Percentiles rank a stretch among this genome's conserved stretches.
These are phyloP conservation scores for Wickerhamomyces ciferrii DNA, from an alignment of 805 yeast species.

Conservation along the genomic window DNA sequence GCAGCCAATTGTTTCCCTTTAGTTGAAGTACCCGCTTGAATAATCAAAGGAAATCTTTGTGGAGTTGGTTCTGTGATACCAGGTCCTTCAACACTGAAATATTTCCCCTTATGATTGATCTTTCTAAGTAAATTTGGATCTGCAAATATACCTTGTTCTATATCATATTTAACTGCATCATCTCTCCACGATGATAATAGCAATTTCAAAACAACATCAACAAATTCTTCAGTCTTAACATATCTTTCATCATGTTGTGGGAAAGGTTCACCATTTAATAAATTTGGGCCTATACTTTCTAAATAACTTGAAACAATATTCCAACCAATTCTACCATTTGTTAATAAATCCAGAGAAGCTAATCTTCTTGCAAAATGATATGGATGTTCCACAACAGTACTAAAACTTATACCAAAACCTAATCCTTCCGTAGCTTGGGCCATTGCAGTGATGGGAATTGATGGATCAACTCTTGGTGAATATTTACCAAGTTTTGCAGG, in stretches of 20 bases:
- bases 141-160: constrained; percentile 20
- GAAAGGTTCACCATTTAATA: constrained; percentile 26
- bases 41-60: constrained; percentile 37
- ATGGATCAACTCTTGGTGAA: constrained; percentile 34
- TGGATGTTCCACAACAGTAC: constrained; percentile 36
- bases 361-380: constrained; percentile 32
- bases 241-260: constrained; percentile 34
- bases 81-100: constrained; percentile 36
- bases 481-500: constrained; percentile 22
- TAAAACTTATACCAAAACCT: constrained; percentile 34
- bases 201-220: constrained; percentile 30
- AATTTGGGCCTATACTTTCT: constrained; percentile 31
- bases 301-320: constrained; percentile 35
- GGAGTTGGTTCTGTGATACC: constrained; percentile 36
- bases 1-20: constrained; percentile 38
- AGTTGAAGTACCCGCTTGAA: constrained; percentile 40
- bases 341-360: constrained; percentile 35
- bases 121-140: constrained; percentile 31
- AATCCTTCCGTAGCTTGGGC: constrained; percentile 34
- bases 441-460: constrained; percentile 33
- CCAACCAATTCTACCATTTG: constrained; percentile 39
- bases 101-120: constrained; percentile 34
- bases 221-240: constrained; percentile 31
- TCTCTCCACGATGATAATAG: constrained; percentile 33
- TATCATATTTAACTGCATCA: constrained; percentile 21